phyloP scores from a whole-genome alignment of 768 basidiomycete species.

The Pleurotus eryngii region DNA sequence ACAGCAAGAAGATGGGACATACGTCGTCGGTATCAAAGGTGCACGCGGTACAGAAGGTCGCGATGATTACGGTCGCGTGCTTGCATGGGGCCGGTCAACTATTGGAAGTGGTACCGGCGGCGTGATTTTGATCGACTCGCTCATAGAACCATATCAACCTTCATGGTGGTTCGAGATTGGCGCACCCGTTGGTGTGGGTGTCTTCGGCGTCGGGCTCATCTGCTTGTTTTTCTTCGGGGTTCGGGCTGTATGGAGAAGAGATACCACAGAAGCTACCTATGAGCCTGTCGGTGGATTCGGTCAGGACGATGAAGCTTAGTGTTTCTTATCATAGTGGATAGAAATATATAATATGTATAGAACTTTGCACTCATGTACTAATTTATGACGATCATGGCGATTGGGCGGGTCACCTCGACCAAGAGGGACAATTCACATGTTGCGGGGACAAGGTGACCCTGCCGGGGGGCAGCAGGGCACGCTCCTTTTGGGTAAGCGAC shows the following conservation, averaged over 20 bases:
- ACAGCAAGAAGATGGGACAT: constrained; percentile 35
- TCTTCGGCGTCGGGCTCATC: constrained; percentile 57
- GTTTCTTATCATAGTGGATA: background rate
- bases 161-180: constrained; percentile 83
- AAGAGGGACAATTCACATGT: background rate
- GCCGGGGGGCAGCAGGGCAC: background rate
- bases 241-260: constrained; percentile 64
- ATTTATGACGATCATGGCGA: constrained; percentile 2
- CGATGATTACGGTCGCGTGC: constrained; percentile 61
- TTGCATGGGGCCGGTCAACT: constrained; percentile 76
- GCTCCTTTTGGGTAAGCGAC: background rate
- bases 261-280: constrained; percentile 83
- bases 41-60: constrained; percentile 63
- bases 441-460: background rate
- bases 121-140: constrained; percentile 81
- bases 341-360: constrained; percentile 6
- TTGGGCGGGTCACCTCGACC: background rate
- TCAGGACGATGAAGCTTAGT: constrained; percentile 43
- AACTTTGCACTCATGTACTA: constrained; percentile 10
- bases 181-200: constrained; percentile 58
- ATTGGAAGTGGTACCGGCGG: constrained; percentile 75
- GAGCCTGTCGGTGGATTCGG: constrained; percentile 86
- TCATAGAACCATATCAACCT: constrained; percentile 84
- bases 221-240: constrained; percentile 73
- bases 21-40: constrained; percentile 72